phyloP scores from a whole-genome alignment of 495 filamentous ascomycete species.

The Annulohypoxylon stygium region DNA sequence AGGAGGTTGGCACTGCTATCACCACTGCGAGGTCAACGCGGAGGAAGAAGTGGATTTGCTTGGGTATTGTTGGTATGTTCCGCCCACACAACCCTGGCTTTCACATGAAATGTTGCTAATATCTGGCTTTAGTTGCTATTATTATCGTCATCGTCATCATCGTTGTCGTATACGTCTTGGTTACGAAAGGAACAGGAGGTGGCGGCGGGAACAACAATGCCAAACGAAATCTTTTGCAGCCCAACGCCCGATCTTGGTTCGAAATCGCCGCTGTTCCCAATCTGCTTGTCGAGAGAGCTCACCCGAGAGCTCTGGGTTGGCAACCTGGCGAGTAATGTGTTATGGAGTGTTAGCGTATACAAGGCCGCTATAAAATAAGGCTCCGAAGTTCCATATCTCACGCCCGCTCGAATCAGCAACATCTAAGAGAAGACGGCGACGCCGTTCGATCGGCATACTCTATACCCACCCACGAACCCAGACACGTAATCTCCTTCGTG shows the following conservation, averaged over 20 bases:
- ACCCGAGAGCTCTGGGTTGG: slow-evolving; percentile 35
- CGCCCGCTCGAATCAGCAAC: slow-evolving; percentile 1
- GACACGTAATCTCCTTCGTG: slow-evolving; percentile 46
- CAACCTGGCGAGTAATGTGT: slow-evolving; percentile 12
- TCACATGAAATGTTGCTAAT: slow-evolving; percentile 39
- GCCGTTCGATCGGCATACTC: not conserved
- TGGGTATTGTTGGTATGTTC: slow-evolving; percentile 82
- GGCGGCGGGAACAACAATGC: not conserved
- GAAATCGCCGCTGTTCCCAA: slow-evolving; percentile 32
- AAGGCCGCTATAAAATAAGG: not conserved
- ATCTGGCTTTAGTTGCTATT: slow-evolving; percentile 57
- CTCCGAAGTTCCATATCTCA: not conserved
- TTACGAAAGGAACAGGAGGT: slow-evolving; percentile 39
- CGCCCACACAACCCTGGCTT: slow-evolving; percentile 6
- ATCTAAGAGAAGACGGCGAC: not conserved
- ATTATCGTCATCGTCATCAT: slow-evolving; percentile 64
- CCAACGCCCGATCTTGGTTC: slow-evolving; percentile 37
- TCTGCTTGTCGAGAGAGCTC: slow-evolving; percentile 41
- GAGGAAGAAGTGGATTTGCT: slow-evolving; percentile 98
- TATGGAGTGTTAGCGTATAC: not conserved
- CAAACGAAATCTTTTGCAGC: slow-evolving; percentile 48
- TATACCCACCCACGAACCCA: slow-evolving; percentile 17
- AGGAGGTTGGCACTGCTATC: slow-evolving; percentile 81
- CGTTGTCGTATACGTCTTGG: slow-evolving; percentile 61
- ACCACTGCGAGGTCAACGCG: slow-evolving; percentile 81